A percentile compares a stretch with the other conserved stretches of the same genome.
Evolutionary conservation across 805 yeast genomes (phyloP).

Genomic region (Huiozyma naganishii): DNA sequence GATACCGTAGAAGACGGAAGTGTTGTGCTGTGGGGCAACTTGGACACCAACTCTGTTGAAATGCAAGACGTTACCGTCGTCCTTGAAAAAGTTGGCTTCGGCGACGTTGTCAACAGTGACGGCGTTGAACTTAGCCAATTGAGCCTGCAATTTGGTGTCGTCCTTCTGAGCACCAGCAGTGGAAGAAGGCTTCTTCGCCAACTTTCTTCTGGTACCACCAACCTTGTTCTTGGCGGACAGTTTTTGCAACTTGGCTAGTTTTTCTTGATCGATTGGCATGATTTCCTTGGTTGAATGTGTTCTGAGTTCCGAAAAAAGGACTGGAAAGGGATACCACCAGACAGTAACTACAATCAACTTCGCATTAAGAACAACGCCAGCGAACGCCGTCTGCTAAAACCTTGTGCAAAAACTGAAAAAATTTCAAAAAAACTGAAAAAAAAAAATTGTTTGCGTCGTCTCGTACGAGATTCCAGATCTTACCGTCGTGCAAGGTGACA

Average conservation of each 20-base stretch:
- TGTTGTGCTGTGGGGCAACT: slow-evolving; percentile 81
- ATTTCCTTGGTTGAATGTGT: slow-evolving; percentile 5
- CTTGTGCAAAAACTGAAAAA: no score
- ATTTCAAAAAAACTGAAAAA: no score
- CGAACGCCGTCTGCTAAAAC: background rate
- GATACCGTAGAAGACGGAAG: slow-evolving; percentile 89
- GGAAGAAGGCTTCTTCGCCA: slow-evolving; percentile 51
- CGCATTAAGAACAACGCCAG: background rate
- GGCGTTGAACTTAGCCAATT: slow-evolving; percentile 81
- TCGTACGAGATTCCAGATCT: no score
- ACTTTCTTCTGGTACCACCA: slow-evolving; percentile 84
- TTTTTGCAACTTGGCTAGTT: slow-evolving; percentile 84
- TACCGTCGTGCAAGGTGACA: no score
- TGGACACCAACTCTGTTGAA: slow-evolving; percentile 95
- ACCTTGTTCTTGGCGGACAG: slow-evolving; percentile 63
- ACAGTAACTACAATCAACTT: background rate
- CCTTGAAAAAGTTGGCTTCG: slow-evolving; percentile 96
- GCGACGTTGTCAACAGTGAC: slow-evolving; percentile 81
- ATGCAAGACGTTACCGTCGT: slow-evolving; percentile 91
- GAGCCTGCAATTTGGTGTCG: slow-evolving; percentile 83
- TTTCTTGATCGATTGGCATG: slow-evolving; percentile 91
- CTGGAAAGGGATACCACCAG: background rate
- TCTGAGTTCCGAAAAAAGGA: background rate
- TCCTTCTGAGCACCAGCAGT: slow-evolving; percentile 57
- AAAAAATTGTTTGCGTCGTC: no score